Evolutionary conservation across 441 rosid genomes (phyloP), one percentile per base, ranked within the genome.

Genomic region (Daphne laureola): DNA sequence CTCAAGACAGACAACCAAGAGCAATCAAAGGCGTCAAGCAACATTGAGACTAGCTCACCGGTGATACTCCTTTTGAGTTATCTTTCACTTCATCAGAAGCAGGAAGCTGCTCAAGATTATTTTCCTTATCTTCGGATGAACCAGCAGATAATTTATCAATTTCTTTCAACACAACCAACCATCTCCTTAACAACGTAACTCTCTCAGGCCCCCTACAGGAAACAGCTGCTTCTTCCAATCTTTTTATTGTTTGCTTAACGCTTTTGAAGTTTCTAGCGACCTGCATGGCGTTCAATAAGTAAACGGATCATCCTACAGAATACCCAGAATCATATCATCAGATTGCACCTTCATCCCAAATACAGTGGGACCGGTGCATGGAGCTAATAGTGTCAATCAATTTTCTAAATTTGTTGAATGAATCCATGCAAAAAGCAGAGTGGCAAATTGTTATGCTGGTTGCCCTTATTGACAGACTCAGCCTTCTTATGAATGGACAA

Each of bases 181-280:
- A 93, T 76, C 91, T 87, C 62, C 72, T 72, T 56, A 93, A 76
- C 64, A 93, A 66, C 79, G 76, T 53, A 62, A 75, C 74, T 64
- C 99, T 80, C 65, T 90, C 99, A 14, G 78, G 74, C 12, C 96
- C 97, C 59, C 86, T 76, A 61, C 81, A 82, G 31, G 87, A 73
- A 26, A 87, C 70, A 8, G 97, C 94, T 48, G 88, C 88, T 66
- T 90, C 95, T 74, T 94, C 97, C 70, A 93, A 63, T 67, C 97
- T 78, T 80, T 68, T 87, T 47, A 86, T 74, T 14, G 97, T 90
- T 61, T 82, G 87, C 73, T 71, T 82, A 40, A 61, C 84, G 54
- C 96, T 93, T 75, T 64, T 78, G 58, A 75, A 52, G 63, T 52
- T 80, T 49, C 87, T 79, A 55, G 61, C 65, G 31, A 81, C 86